These are phyloP conservation scores for Plasmodium fragile DNA, from an alignment of 169 alveolate genomes.

Conservation along the genomic window DNA sequence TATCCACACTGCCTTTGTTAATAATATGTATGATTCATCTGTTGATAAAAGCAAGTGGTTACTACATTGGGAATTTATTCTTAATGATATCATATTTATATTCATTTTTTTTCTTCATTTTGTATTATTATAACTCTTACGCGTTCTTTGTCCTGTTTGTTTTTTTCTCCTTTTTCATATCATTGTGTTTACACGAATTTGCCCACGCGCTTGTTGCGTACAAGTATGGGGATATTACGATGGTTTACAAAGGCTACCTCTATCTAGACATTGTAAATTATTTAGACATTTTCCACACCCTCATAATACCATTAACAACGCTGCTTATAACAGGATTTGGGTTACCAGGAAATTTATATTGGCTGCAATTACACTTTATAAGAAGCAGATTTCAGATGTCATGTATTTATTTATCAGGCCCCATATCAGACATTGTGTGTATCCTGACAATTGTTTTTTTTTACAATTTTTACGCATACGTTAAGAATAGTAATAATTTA, in stretches of 20 bases:
- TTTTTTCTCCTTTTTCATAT: conserved; percentile 51
- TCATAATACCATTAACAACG: conserved; percentile 44
- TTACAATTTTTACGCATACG: conserved; percentile 43
- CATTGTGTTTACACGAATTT: conserved; percentile 71
- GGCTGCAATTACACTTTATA: conserved; percentile 69
- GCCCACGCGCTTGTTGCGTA: conserved; percentile 68
- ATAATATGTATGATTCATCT: conserved; percentile 28
- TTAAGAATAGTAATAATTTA: conserved; percentile 46
- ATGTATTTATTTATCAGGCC: conserved; percentile 63
- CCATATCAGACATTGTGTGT: conserved; percentile 58
- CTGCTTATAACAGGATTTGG: conserved; percentile 66
- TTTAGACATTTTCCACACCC: conserved; percentile 57
- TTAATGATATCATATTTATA: conserved; percentile 56
- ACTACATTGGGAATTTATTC: conserved; percentile 60
- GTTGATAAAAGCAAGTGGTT: conserved; percentile 37
- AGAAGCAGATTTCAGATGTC: conserved; percentile 72
- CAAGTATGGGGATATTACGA: conserved; percentile 66
- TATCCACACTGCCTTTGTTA: conserved; percentile 51
- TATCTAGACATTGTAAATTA: conserved; percentile 62
- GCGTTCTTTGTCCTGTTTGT: conserved; percentile 48
- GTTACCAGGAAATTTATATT: conserved; percentile 72
- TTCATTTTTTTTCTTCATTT: conserved; percentile 60
- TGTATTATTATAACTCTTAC: conserved; percentile 65
- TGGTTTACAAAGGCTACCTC: conserved; percentile 72
- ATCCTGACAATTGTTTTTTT: conserved; percentile 39